Evolutionary conservation across 2,329 filamentous ascomycete species (phyloP), one percentile per base, ranked within the genome.

Genomic region (Epichloe aotearoae): DNA sequence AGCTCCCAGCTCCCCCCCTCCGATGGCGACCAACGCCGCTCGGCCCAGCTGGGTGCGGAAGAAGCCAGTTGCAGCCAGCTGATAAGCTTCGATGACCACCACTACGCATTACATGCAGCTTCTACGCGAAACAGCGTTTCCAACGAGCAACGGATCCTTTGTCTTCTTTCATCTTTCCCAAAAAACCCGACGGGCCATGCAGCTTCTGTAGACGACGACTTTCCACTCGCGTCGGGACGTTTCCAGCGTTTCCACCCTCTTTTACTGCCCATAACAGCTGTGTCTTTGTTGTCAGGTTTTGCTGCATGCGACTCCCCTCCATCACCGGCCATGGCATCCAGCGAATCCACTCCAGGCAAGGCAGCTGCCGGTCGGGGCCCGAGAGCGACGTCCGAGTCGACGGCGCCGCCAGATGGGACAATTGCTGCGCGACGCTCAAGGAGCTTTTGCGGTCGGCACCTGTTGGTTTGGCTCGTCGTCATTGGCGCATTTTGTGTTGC

Each of bases 401-500:
- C 50, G 42, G 33, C 47, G 37, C 7, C 36, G 42, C 19, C 48
- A 36, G 39, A 23, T 33, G n/a, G 10, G 8, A 41, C 26, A 30
- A 33, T n/a, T 34, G 47, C 23, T 33, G 44, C 17, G 17, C 42
- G 37, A 30, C 50, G 39, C 14, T 36, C 41, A 33, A 42, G 37
- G 14, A n/a, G 20, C 5, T 46, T 47, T 38, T 55, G 52, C 46
- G 26, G 51, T 15, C 49, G 49, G 12, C 47, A 53, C 23, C 14
- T 56, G 12, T 40, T 50, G 26, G 47, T 58, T 38, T 23, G 55
- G 20, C 41, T 55, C 38, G 44, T 56, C 23, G 42, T 58, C 8
- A 11, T 53, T 10, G 52, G 50, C 33, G 52, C 52, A 39, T 53
- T 36, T 41, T 52, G 39, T 39, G 48, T 54, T 39, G 56, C 55